phyloP scores from a whole-genome alignment of 805 yeast genomes.

The Teunomyces panamensis region DNA sequence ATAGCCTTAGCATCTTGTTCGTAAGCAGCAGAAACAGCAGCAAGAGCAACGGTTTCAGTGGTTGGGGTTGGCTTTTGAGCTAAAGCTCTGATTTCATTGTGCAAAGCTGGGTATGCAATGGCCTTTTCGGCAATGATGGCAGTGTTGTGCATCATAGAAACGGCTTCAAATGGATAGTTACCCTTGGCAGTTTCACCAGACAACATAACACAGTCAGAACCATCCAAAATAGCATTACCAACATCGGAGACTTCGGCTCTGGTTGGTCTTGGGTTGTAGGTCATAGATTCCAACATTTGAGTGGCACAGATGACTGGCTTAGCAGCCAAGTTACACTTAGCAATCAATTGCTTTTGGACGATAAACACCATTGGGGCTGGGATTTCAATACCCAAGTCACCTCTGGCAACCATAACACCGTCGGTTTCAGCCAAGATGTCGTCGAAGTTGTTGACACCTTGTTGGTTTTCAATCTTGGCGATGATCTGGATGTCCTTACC shows the following conservation, averaged over 20 bases:
- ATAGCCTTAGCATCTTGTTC: conserved; percentile 97
- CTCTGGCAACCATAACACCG: conserved; percentile 99
- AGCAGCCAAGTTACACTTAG: conserved; percentile 98
- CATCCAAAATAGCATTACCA: conserved; percentile 98
- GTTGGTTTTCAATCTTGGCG: conserved; percentile 98
- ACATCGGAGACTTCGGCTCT: conserved; percentile 99
- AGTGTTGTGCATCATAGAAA: conserved; percentile 98
- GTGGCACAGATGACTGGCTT: conserved; percentile 99
- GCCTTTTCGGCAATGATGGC: conserved; percentile 95
- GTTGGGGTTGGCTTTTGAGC: conserved; percentile 88
- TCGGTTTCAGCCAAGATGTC: conserved; percentile 92
- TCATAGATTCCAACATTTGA: conserved; percentile 99
- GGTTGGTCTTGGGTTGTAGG: conserved; percentile 99
- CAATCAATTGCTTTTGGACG: conserved; percentile 97
- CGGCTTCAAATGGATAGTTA: conserved; percentile 96
- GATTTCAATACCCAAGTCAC: conserved; percentile 98
- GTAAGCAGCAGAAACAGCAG: conserved; percentile 94
- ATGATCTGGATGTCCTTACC: conserved; percentile 96
- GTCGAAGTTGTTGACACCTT: conserved; percentile 99
- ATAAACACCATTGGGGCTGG: conserved; percentile 99
- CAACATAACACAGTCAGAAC: conserved; percentile 99
- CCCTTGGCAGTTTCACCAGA: conserved; percentile 99
- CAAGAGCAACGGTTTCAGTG: conserved; percentile 94
- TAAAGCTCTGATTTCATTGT: conserved; percentile 83
- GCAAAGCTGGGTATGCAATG: conserved; percentile 79